Evolutionary conservation across 139 green algal species (phyloP).

Genomic region (Desmodesmus armatus): DNA sequence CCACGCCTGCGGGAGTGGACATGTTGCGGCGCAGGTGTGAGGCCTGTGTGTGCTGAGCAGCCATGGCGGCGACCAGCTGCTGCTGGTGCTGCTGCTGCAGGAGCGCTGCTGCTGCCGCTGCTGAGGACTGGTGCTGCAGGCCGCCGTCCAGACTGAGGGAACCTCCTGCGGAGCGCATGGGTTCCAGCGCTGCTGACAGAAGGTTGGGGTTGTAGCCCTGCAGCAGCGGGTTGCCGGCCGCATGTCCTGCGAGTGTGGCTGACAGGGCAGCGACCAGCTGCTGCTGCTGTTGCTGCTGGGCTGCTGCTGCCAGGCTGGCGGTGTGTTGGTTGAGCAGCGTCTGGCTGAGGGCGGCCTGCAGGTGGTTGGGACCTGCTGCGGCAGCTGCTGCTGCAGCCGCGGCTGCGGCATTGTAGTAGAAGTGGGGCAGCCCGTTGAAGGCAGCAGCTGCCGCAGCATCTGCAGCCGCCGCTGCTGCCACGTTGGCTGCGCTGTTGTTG

Average conservation of each 20-base stretch:
- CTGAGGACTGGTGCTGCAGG: conserved; percentile 34
- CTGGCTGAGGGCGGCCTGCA: conserved; percentile 40
- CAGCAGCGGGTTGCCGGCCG: conserved; percentile 9
- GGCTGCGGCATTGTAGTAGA: conserved; percentile 39
- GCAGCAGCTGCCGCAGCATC: conserved; percentile 31
- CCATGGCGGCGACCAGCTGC: neutral
- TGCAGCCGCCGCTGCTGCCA: conserved; percentile 33
- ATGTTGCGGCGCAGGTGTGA: conserved; percentile 36
- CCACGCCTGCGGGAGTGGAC: conserved; percentile 38
- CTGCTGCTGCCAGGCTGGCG: neutral
- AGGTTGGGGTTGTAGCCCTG: conserved; percentile 34
- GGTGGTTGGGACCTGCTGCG: conserved; percentile 18
- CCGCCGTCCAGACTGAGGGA: conserved; percentile 37
- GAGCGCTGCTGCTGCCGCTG: conserved; percentile 11
- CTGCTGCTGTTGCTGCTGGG: conserved; percentile 42
- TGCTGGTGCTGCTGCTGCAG: conserved; percentile 34
- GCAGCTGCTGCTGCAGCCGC: conserved; percentile 25
- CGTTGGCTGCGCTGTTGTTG: neutral
- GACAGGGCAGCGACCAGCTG: conserved; percentile 22
- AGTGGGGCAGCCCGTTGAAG: conserved; percentile 12
- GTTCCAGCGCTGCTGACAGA: conserved; percentile 39
- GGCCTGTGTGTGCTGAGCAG: neutral
- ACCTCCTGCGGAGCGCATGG: conserved; percentile 37
- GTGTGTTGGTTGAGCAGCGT: neutral
- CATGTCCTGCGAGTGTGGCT: neutral